These are phyloP conservation scores for Stagonosporopsis cucurbitacearum DNA, from an alignment of 2,329 filamentous ascomycete species.

Conservation along the genomic window DNA sequence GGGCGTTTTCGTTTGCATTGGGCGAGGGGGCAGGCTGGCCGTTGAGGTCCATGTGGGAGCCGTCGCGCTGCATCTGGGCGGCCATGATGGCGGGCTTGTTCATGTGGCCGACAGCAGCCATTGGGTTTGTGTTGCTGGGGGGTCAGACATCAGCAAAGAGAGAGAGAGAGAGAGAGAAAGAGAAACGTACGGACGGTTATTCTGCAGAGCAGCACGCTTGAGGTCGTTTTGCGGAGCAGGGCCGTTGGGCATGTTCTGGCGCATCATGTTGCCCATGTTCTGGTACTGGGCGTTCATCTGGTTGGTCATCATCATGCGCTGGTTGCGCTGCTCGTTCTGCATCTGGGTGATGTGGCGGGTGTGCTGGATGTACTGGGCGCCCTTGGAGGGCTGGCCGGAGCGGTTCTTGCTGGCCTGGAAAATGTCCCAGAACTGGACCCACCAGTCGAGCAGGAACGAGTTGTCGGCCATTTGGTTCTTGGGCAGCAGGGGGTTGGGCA, in stretches of 20 bases:
- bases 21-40: conserved; percentile 80
- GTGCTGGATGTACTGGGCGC: conserved; percentile 77
- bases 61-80: conserved; percentile 83
- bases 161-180: not conserved
- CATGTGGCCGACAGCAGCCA: conserved; percentile 72
- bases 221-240: conserved; percentile 67
- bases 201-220: conserved; percentile 78
- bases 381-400: conserved; percentile 29
- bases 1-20: conserved; percentile 81
- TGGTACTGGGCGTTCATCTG: conserved; percentile 54
- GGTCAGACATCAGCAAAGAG: too few relatives aligned
- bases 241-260: conserved; percentile 64
- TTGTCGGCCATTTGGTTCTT: conserved; percentile 67
- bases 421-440: conserved; percentile 96
- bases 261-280: conserved; percentile 64
- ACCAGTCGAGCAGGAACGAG: conserved; percentile 97
- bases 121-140: conserved; percentile 46
- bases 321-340: conserved; percentile 69
- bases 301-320: conserved; percentile 76
- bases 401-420: conserved; percentile 77
- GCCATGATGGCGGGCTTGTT: conserved; percentile 64
- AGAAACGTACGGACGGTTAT: conserved; percentile 71
- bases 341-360: conserved; percentile 78
- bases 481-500: conserved; percentile 76
- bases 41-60: conserved; percentile 84